Evolutionary conservation across 106 monocot genomes (phyloP), one percentile per base, ranked within the genome.

Genomic region (Dendrobium chrysotoxum): DNA sequence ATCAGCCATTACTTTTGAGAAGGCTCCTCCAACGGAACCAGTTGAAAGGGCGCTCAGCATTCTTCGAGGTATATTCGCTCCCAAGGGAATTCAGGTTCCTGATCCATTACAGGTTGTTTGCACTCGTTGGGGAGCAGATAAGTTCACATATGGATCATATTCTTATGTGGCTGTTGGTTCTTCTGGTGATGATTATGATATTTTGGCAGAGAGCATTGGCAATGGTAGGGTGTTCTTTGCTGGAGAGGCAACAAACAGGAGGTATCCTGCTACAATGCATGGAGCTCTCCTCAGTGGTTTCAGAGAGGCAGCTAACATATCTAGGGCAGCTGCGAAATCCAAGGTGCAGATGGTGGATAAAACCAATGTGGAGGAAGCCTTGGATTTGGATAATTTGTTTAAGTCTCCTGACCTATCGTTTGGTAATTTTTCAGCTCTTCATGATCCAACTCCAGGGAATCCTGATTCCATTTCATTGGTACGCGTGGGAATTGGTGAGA

Each of bases 171-270:
- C 91, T 42, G 80, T 99, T 83, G 98, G 98, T 0, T 83, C 95
- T 78, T 95, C 98, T n/a, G 98, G 98, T 18, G 98, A 99, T 85
- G 98, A 99, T 72, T 99, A 99, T 77, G 98, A 99, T 84, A 58
- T 99, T 84, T 86, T 99, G 35, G 92, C 91, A 15, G 95, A 99
- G 79, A 87, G 86, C 75, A 85, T 93, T 20, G 88, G 93, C 0
- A 85, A 90, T 80, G 95, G 89, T 28, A 89, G 92, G 85, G 89
- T 99, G 40, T 99, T 95, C 83, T 99, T 99, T 80, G 95, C 98
- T 31, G 98, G 98, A 38, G 98, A 99, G 85, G 98, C 98, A 20
- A 99, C 98, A 44, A 99, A 95, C 67, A 39, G 89, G 57, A 82
- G 91, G 44, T 99, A 99, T 61, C 98, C 98, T 4, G 95, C 98